phyloP scores from a whole-genome alignment of 352 stramenopile species.

The Globisporangium sylvaticum region DNA sequence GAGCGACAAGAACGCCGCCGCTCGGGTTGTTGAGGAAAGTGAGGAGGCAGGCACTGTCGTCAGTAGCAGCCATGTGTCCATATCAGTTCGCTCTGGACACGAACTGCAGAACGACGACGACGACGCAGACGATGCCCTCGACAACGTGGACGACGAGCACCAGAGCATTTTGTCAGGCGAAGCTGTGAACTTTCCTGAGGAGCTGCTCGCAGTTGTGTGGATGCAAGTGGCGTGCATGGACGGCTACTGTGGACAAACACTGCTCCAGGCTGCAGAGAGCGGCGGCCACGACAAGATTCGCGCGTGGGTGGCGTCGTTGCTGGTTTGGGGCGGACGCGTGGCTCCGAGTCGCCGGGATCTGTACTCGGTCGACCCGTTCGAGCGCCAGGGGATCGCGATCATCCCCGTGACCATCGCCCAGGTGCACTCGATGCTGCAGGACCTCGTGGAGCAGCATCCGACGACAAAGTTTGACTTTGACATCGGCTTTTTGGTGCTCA shows the following conservation, averaged over 20 bases:
- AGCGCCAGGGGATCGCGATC: constrained; percentile 66
- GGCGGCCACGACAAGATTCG: constrained; percentile 78
- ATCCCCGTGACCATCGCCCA: constrained; percentile 55
- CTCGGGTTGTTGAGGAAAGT: constrained; percentile 16
- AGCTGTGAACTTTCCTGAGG: constrained; percentile 44
- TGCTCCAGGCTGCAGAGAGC: constrained; percentile 73
- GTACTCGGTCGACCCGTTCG: constrained; percentile 55
- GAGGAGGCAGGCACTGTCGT: neutral
- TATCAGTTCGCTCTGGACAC: constrained; percentile 6
- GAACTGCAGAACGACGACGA: constrained; percentile 10
- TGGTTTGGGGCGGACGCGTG: constrained; percentile 69
- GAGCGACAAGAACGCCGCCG: constrained; percentile 12
- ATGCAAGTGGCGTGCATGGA: constrained; percentile 79
- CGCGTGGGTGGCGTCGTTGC: constrained; percentile 69
- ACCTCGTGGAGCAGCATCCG: constrained; percentile 56
- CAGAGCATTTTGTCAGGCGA: constrained; percentile 18
- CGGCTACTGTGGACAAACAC: constrained; percentile 76
- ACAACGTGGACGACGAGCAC: constrained; percentile 1
- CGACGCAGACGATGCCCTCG: constrained; percentile 5
- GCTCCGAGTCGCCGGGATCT: constrained; percentile 24
- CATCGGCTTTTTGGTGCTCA: constrained; percentile 61
- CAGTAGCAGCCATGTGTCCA: constrained; percentile 14
- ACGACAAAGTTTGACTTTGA: constrained; percentile 70
- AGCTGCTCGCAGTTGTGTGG: constrained; percentile 76
- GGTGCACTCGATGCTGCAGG: constrained; percentile 44